Percentiles rank a stretch among this genome's conserved stretches.
These are phyloP conservation scores for Komagataella phaffii DNA, from an alignment of 805 yeast species.

Conservation along the genomic window DNA sequence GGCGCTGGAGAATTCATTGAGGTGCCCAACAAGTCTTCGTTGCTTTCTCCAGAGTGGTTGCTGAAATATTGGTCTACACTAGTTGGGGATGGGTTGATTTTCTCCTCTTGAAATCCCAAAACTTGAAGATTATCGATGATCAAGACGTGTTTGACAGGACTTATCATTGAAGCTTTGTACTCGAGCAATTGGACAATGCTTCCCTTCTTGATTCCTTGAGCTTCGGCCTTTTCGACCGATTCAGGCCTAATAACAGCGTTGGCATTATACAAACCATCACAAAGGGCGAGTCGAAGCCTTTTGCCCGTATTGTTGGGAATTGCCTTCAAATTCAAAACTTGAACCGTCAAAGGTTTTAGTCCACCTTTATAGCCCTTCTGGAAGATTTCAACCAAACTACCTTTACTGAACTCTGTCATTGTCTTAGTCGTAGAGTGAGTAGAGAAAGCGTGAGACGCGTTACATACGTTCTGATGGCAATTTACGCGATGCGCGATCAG, in stretches of 20 bases:
- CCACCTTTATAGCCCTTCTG: slow-evolving; percentile 6
- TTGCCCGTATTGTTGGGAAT: slow-evolving; percentile 26
- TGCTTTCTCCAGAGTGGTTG: slow-evolving; percentile 43
- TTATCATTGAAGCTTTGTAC: slow-evolving; percentile 27
- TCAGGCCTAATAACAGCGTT: slow-evolving; percentile 42
- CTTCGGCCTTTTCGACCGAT: slow-evolving; percentile 25
- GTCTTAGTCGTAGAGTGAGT: not conserved
- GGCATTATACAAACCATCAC: slow-evolving; percentile 36
- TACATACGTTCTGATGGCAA: not conserved
- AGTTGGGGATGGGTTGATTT: slow-evolving; percentile 23
- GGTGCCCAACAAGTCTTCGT: slow-evolving; percentile 6
- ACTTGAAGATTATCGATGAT: slow-evolving; percentile 33
- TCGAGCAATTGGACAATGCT: slow-evolving; percentile 26
- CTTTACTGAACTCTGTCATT: slow-evolving; percentile 1
- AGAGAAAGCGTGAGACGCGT: not conserved
- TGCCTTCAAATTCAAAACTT: slow-evolving; percentile 20
- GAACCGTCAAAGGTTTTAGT: slow-evolving; percentile 15
- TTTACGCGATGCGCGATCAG: not conserved
- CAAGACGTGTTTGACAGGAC: slow-evolving; percentile 33
- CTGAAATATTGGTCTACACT: slow-evolving; percentile 44
- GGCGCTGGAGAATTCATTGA: slow-evolving; percentile 2
- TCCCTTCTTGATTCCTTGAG: slow-evolving; percentile 30
- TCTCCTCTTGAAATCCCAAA: slow-evolving; percentile 21
- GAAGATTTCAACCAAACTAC: slow-evolving; percentile 6
- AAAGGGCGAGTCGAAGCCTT: slow-evolving; percentile 30